Percentiles rank a stretch among this genome's conserved stretches.
These are phyloP conservation scores for Rhodamnia rubescens DNA, from an alignment of 345 rosid genomes.

Conservation along the genomic window DNA sequence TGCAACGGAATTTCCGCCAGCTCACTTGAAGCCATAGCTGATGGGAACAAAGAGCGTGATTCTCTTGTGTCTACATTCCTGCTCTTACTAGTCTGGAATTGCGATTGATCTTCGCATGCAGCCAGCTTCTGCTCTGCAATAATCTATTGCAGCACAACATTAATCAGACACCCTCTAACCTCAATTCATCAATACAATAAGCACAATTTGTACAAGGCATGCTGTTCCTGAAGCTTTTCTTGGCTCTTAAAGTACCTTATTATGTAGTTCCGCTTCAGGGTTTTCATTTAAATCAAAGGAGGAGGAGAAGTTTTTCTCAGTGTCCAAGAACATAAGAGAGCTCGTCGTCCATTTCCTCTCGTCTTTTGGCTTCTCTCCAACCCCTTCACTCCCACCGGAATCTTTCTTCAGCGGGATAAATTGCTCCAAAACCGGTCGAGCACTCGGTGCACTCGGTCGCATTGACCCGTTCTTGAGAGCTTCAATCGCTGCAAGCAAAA, in stretches of 20 bases:
- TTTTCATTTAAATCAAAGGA: constrained; percentile 19
- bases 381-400: constrained; percentile 6
- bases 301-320: background rate
- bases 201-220: background rate
- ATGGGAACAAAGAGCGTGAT: background rate
- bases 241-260: background rate
- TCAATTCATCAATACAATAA: background rate
- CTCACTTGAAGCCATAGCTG: background rate
- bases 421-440: constrained; percentile 57
- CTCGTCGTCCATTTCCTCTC: constrained; percentile 73
- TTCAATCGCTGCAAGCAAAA: constrained; percentile 45
- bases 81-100: constrained; percentile 18
- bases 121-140: constrained; percentile 9
- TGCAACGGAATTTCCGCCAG: background rate
- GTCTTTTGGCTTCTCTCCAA: constrained; percentile 32
- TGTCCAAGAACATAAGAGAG: constrained; percentile 58
- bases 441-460: constrained; percentile 23
- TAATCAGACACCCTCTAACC: background rate
- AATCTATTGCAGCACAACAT: constrained; percentile 21
- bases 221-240: background rate
- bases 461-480: constrained; percentile 37
- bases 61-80: constrained; percentile 5
- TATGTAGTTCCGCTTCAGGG: constrained; percentile 33
- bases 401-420: constrained; percentile 52
- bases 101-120: constrained; percentile 3